phyloP scores from a whole-genome alignment of 139 green algal genomes.

The Haematococcus lacustris region DNA sequence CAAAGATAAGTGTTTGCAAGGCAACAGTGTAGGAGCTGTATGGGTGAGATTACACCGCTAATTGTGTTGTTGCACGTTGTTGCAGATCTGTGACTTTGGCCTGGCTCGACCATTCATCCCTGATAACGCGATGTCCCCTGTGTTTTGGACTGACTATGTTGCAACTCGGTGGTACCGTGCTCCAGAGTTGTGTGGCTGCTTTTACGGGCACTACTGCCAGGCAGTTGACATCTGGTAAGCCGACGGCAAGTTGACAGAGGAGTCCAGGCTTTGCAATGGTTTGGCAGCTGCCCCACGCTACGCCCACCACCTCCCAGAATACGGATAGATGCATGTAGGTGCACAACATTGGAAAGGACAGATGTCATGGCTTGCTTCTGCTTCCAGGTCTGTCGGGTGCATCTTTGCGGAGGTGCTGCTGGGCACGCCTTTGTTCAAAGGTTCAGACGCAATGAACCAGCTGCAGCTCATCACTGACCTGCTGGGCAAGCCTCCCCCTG shows the following conservation, averaged over 20 bases:
- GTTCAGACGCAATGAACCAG: conserved; percentile 26
- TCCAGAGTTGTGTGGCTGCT: conserved; percentile 76
- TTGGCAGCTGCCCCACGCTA: not conserved
- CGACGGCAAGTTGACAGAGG: not conserved
- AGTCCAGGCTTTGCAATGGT: not conserved
- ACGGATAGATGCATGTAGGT: not conserved
- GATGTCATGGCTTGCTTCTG: not conserved
- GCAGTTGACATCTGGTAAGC: conserved; percentile 5
- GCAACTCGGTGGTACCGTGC: conserved; percentile 97
- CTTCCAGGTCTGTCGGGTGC: conserved; percentile 66
- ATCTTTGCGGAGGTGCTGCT: conserved; percentile 94
- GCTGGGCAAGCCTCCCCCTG: conserved; percentile 16
- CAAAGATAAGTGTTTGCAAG: too few relatives aligned
- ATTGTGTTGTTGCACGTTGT: too few relatives aligned
- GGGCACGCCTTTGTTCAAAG: conserved; percentile 62
- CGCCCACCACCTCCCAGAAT: not conserved
- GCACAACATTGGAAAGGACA: not conserved
- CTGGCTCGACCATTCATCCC: conserved; percentile 26
- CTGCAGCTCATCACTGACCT: conserved; percentile 27
- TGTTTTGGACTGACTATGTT: conserved; percentile 65
- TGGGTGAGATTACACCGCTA: too few relatives aligned
- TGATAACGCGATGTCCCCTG: not conserved
- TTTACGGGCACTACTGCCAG: conserved; percentile 30
- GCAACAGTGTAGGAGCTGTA: too few relatives aligned
- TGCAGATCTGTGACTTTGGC: conserved; percentile 83